A percentile compares a stretch with the other conserved stretches of the same genome.
Conservation (phyloP, 352 stramenopile genomes). For the Globisporangium orthogonon region DNA sequence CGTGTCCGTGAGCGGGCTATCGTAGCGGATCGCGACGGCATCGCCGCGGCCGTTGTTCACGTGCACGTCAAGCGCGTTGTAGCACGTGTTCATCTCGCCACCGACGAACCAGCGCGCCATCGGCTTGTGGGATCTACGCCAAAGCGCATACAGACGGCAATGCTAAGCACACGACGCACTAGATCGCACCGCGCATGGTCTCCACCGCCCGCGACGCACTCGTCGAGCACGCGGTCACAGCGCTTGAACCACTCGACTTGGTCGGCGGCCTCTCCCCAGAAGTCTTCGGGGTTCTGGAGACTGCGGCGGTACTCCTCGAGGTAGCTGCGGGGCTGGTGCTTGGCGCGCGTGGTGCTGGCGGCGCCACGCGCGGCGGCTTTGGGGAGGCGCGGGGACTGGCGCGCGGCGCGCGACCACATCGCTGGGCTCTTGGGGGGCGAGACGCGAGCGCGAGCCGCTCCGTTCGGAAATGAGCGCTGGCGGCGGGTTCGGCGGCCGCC, state of each 20-base stretch:
- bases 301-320: conserved; percentile 24
- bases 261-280: conserved; percentile 25
- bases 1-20: conserved; percentile 49
- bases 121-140: conserved; percentile 19
- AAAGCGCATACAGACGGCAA: background rate
- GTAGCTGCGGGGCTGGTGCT: conserved; percentile 22
- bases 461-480: conserved; percentile 6
- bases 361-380: background rate
- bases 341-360: conserved; percentile 1
- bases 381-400: background rate
- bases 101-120: conserved; percentile 44
- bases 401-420: conserved; percentile 7
- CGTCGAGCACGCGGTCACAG: conserved; percentile 21
- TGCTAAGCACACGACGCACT: too few species aligned
- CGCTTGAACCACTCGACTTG: conserved; percentile 30
- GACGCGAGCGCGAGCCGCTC: background rate
- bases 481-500: too few species aligned
- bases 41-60: conserved; percentile 49
- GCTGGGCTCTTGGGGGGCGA: background rate
- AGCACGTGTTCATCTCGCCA: conserved; percentile 65
- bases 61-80: conserved; percentile 57
- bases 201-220: conserved; percentile 2
- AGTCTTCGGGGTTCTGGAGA: conserved; percentile 19
- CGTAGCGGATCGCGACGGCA: conserved; percentile 45
- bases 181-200: too few species aligned